Evolutionary conservation across 192 early-diverging fungal species (phyloP).

Genomic region (Coemansia sp.): DNA sequence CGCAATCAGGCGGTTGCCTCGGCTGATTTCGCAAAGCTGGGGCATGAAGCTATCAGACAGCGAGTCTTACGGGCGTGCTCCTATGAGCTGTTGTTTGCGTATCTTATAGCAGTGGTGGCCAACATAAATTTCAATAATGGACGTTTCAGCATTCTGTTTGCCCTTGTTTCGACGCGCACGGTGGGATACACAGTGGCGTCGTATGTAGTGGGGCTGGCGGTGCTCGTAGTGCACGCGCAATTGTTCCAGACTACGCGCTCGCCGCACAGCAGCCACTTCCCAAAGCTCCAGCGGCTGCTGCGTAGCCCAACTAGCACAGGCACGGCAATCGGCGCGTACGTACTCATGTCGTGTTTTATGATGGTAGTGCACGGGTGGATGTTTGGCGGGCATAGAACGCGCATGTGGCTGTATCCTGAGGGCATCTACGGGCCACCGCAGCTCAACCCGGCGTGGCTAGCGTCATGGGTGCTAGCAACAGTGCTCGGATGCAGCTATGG

Average conservation of each 20-base stretch:
- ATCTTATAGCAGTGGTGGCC: conserved; percentile 32
- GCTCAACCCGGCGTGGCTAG: conserved; percentile 51
- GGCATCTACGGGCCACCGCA: conserved; percentile 50
- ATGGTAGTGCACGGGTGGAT: conserved; percentile 31
- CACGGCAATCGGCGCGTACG: conserved; percentile 16
- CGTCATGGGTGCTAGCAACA: conserved; percentile 31
- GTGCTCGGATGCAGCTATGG: conserved; percentile 32
- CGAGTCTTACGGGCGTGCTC: conserved; percentile 49
- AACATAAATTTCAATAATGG: conserved; percentile 35
- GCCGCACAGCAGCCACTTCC: conserved; percentile 44
- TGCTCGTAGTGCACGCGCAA: conserved; percentile 28
- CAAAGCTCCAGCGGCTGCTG: conserved; percentile 48
- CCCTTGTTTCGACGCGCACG: conserved; percentile 36
- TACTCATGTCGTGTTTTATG: conserved; percentile 26
- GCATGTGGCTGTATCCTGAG: conserved; percentile 53
- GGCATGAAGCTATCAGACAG: conserved; percentile 31
- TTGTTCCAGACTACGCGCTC: conserved; percentile 42
- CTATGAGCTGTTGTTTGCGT: conserved; percentile 46
- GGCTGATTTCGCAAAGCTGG: conserved; percentile 50
- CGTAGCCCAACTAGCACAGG: conserved; percentile 30
- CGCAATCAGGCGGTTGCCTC: conserved; percentile 42
- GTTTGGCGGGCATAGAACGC: conserved; percentile 28
- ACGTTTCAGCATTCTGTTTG: conserved; percentile 19
- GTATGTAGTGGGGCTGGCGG: conserved; percentile 29
- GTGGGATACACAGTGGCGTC: conserved; percentile 34